Conservation (phyloP, 176 grass and related monocot species). For the Bromus sterilis region DNA sequence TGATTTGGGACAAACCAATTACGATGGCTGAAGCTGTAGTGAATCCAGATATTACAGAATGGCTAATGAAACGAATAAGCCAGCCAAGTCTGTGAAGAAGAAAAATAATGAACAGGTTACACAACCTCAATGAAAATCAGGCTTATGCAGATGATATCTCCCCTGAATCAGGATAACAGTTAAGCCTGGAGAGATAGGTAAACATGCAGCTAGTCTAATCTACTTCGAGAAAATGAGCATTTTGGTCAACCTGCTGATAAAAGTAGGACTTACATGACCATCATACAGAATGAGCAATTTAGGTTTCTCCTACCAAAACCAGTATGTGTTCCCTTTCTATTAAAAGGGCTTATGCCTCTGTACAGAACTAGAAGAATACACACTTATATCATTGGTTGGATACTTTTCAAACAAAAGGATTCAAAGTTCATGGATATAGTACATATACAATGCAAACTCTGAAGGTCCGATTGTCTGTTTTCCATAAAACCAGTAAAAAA, state of each 20-base stretch:
- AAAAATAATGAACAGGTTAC: constrained; percentile 12
- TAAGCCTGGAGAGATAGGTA: background rate
- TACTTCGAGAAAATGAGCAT: background rate
- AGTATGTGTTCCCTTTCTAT: background rate
- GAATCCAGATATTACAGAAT: constrained; percentile 98
- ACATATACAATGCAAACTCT: background rate
- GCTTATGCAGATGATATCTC: background rate
- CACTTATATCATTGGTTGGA: background rate
- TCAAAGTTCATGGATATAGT: constrained; percentile 1
- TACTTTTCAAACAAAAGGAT: background rate
- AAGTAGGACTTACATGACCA: background rate
- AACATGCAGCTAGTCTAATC: background rate
- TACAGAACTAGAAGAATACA: background rate
- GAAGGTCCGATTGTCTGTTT: background rate
- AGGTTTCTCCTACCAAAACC: background rate
- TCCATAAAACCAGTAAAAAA: background rate
- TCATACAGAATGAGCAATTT: background rate
- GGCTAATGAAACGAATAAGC: constrained; percentile 91
- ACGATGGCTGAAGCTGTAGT: constrained; percentile 93
- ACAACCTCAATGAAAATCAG: background rate
- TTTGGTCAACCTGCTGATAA: background rate
- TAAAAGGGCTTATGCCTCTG: background rate
- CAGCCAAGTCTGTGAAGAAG: constrained; percentile 69
- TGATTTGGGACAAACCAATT: constrained; percentile 89
- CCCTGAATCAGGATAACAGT: background rate